Conservation (phyloP, 768 basidiomycete genomes). For the Amanita pallidorosea region DNA sequence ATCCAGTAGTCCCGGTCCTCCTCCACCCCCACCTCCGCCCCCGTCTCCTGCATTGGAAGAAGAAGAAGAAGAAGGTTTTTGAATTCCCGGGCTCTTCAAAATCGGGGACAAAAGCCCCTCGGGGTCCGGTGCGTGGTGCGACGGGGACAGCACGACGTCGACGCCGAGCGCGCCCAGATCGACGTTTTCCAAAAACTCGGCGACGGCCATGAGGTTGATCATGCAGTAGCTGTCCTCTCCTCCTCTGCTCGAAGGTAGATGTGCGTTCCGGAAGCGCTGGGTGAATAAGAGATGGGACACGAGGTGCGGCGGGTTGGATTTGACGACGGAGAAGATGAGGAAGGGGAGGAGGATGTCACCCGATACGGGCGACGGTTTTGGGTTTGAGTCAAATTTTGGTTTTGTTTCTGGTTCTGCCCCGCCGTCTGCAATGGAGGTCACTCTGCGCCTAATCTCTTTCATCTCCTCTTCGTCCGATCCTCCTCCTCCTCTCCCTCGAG, state of each 20-base stretch:
- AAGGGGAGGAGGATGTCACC: constrained; percentile 89
- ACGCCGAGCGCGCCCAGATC: constrained; percentile 64
- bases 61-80: background rate
- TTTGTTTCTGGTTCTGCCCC: constrained; percentile 8
- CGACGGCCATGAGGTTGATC: constrained; percentile 90
- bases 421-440: background rate
- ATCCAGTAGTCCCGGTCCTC: constrained; percentile 31
- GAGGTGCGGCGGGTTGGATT: constrained; percentile 78
- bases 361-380: constrained; percentile 45
- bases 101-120: constrained; percentile 58
- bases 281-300: constrained; percentile 61
- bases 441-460: background rate
- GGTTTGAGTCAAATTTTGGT: constrained; percentile 5
- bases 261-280: constrained; percentile 46
- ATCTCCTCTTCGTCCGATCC: background rate
- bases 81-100: constrained; percentile 36
- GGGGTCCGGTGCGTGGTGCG: too few species aligned
- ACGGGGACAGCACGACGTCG: constrained; percentile 37
- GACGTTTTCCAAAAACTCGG: constrained; percentile 92
- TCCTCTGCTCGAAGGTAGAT: constrained; percentile 49
- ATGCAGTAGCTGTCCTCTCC: constrained; percentile 91
- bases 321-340: constrained; percentile 91
- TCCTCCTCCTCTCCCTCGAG: constrained; percentile 12
- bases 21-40: background rate
- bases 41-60: background rate